Conservation (phyloP, 805 yeast species). For the Kazachstania bromeliacearum region DNA sequence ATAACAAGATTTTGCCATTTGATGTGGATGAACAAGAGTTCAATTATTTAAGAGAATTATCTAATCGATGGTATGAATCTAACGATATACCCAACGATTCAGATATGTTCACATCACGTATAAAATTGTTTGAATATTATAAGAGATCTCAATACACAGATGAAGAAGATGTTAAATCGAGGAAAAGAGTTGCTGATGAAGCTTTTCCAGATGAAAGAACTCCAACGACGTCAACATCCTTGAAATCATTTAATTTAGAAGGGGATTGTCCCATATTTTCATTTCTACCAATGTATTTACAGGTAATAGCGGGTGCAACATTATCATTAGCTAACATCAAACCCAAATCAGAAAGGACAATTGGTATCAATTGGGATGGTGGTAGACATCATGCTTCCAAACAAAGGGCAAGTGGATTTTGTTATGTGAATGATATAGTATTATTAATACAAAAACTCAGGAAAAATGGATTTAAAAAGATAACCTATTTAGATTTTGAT, state of each 20-base stretch:
- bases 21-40: constrained; percentile 13
- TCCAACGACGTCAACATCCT: constrained; percentile 6
- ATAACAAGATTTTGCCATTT: constrained; percentile 14
- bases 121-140: constrained; percentile 11
- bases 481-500: constrained; percentile 63
- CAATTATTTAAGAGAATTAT: constrained; percentile 11
- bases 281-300: constrained; percentile 40
- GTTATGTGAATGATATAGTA: constrained; percentile 64
- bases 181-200: constrained; percentile 7
- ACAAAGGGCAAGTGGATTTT: constrained; percentile 54
- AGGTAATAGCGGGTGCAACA: constrained; percentile 47
- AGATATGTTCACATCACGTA: constrained; percentile 7
- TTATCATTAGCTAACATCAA: constrained; percentile 37
- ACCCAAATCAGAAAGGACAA: constrained; percentile 14
- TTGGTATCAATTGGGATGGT: constrained; percentile 67
- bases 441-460: constrained; percentile 46
- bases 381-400: constrained; percentile 65
- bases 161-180: background rate
- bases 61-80: constrained; percentile 9
- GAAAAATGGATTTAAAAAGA: constrained; percentile 32
- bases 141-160: background rate
- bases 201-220: constrained; percentile 4
- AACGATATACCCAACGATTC: background rate
- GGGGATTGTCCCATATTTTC: constrained; percentile 63
- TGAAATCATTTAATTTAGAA: constrained; percentile 38